phyloP scores from a whole-genome alignment of 768 basidiomycete genomes.

The Hysterangium stoloniferum region DNA sequence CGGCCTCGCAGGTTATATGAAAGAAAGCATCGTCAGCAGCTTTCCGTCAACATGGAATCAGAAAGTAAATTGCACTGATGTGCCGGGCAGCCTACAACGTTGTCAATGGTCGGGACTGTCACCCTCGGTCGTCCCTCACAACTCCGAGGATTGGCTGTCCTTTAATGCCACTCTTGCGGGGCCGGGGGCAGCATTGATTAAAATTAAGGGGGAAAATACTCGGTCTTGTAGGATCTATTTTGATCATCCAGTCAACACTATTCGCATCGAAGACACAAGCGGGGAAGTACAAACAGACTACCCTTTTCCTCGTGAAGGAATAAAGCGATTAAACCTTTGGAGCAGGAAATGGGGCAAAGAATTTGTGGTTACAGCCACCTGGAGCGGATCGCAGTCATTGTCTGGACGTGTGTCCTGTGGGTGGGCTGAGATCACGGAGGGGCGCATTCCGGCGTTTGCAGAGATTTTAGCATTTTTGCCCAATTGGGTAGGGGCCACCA shows the following conservation, averaged over 20 bases:
- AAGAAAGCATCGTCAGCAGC: slow-evolving; percentile 35
- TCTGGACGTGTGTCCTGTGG: slow-evolving; percentile 50
- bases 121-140: slow-evolving; percentile 22
- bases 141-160: slow-evolving; percentile 34
- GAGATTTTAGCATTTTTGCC: slow-evolving; percentile 60
- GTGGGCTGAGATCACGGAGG: slow-evolving; percentile 58
- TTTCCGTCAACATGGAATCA: slow-evolving; percentile 44
- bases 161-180: slow-evolving; percentile 34
- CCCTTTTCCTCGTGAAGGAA: slow-evolving; percentile 20
- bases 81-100: slow-evolving; percentile 29
- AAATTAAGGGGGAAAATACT: slow-evolving; percentile 49
- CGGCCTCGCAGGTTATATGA: slow-evolving; percentile 37
- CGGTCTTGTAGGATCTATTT: slow-evolving; percentile 58
- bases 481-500: slow-evolving; percentile 57
- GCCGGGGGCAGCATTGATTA: slow-evolving; percentile 38
- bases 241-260: slow-evolving; percentile 37
- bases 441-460: slow-evolving; percentile 61
- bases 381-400: slow-evolving; percentile 25
- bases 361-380: slow-evolving; percentile 47
- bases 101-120: slow-evolving; percentile 44
- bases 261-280: slow-evolving; percentile 32
- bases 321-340: slow-evolving; percentile 45
- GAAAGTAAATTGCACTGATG: slow-evolving; percentile 26
- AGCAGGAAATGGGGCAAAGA: slow-evolving; percentile 48
- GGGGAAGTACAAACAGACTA: slow-evolving; percentile 20